phyloP scores from a whole-genome alignment of 2,329 filamentous ascomycete genomes.

The Chlorencoelia australis region DNA sequence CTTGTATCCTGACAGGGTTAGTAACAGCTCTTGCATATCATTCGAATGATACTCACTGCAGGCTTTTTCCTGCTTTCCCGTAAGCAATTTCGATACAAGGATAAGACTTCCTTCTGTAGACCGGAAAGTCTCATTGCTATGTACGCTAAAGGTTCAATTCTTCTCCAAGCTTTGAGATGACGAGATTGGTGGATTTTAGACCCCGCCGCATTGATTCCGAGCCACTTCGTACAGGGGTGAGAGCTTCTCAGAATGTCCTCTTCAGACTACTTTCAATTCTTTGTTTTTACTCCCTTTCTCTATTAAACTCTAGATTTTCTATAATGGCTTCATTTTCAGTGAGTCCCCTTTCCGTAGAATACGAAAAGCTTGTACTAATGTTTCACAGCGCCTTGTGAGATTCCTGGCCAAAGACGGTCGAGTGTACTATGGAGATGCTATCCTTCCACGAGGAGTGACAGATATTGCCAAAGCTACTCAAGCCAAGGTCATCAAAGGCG shows the following conservation, averaged over 20 bases:
- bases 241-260: too few relatives aligned
- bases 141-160: too few relatives aligned
- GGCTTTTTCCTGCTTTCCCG: constrained; percentile 76
- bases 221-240: too few relatives aligned
- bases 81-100: constrained; percentile 78
- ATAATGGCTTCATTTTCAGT: constrained; percentile 38
- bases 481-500: constrained; percentile 53
- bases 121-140: constrained; percentile 62
- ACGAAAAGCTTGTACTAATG: constrained; percentile 6
- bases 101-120: constrained; percentile 79
- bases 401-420: constrained; percentile 63
- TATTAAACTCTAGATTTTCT: not conserved
- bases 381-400: constrained; percentile 54
- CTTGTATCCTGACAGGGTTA: constrained; percentile 38
- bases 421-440: constrained; percentile 65
- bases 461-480: constrained; percentile 51
- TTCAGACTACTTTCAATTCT: not conserved
- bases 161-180: too few relatives aligned
- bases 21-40: constrained; percentile 8
- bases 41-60: constrained; percentile 37
- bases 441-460: constrained; percentile 48
- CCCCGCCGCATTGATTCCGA: too few relatives aligned
- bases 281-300: not conserved
- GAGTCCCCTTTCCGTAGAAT: constrained; percentile 22
- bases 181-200: too few relatives aligned